These are phyloP conservation scores for Auriscalpium microsporum DNA, from an alignment of 768 basidiomycete species.

Conservation along the genomic window DNA sequence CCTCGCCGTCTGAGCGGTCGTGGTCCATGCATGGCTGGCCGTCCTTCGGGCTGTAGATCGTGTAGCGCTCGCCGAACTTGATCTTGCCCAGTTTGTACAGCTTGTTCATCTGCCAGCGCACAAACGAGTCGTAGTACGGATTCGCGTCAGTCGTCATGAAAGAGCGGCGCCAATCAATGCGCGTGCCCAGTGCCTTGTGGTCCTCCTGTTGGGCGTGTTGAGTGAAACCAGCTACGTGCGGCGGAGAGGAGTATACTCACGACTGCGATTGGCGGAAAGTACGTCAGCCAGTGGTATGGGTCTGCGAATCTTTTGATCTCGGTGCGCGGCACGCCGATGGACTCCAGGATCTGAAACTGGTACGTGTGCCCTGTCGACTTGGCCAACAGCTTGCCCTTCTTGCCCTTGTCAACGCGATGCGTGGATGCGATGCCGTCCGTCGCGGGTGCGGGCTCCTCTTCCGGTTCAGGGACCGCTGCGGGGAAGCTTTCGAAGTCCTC, in stretches of 20 bases:
- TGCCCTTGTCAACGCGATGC: slow-evolving; percentile 63
- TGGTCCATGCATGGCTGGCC: slow-evolving; percentile 99
- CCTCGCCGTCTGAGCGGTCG: slow-evolving; percentile 93
- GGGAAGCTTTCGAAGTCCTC: slow-evolving; percentile 72
- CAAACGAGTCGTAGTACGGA: slow-evolving; percentile 95
- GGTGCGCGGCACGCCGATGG: slow-evolving; percentile 75
- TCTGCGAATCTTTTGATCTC: slow-evolving; percentile 98
- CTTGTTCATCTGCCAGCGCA: slow-evolving; percentile 97
- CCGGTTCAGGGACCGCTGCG: slow-evolving; percentile 36
- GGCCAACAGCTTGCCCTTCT: slow-evolving; percentile 90
- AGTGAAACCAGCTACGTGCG: not conserved
- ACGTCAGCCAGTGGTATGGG: slow-evolving; percentile 84
- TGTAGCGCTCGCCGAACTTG: slow-evolving; percentile 97
- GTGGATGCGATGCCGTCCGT: slow-evolving; percentile 32
- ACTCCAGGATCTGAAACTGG: slow-evolving; percentile 99
- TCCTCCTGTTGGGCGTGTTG: slow-evolving; percentile 41
- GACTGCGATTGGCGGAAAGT: slow-evolving; percentile 94
- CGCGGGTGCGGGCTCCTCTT: slow-evolving; percentile 33
- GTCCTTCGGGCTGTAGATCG: slow-evolving; percentile 97
- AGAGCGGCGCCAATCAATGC: slow-evolving; percentile 93
- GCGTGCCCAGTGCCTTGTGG: slow-evolving; percentile 80
- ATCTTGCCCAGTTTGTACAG: slow-evolving; percentile 81
- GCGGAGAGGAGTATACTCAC: slow-evolving; percentile 27
- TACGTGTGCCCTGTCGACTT: slow-evolving; percentile 92
- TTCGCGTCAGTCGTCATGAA: slow-evolving; percentile 95